phyloP scores from a whole-genome alignment of 164 flowering plant species.

The Tinospora cordifolia region DNA sequence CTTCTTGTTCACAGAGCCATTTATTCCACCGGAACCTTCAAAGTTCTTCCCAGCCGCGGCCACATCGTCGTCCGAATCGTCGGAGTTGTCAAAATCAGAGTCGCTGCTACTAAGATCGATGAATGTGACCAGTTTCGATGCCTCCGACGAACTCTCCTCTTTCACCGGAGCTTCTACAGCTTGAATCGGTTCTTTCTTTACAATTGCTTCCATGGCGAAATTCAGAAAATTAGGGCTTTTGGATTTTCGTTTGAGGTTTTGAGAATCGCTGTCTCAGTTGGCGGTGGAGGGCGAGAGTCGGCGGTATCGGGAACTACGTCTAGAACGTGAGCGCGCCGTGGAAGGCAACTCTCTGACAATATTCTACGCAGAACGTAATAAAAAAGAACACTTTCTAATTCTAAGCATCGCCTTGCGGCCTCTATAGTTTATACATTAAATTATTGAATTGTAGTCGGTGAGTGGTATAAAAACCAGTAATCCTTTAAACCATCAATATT shows the following conservation, averaged over 20 bases:
- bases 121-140: not conserved
- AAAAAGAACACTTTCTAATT: too few species aligned
- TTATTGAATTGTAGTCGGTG: too few species aligned
- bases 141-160: not conserved
- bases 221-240: not conserved
- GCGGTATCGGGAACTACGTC: too few species aligned
- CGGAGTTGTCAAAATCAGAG: not conserved
- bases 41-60: not conserved
- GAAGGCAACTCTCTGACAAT: too few species aligned
- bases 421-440: too few species aligned
- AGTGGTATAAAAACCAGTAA: too few species aligned
- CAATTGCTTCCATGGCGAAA: not conserved
- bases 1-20: constrained; percentile 5
- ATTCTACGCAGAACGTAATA: too few species aligned
- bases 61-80: constrained; percentile 5
- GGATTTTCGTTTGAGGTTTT: not conserved
- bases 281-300: too few species aligned
- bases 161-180: not conserved
- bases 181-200: constrained; percentile 3
- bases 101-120: constrained; percentile 19
- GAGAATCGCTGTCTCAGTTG: constrained; percentile 44
- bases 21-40: constrained; percentile 7
- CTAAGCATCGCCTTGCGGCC: too few species aligned
- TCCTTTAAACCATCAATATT: too few species aligned
- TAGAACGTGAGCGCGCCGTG: too few species aligned